phyloP scores from a whole-genome alignment of 106 monocot genomes.

The Xerophyta viscosa region DNA sequence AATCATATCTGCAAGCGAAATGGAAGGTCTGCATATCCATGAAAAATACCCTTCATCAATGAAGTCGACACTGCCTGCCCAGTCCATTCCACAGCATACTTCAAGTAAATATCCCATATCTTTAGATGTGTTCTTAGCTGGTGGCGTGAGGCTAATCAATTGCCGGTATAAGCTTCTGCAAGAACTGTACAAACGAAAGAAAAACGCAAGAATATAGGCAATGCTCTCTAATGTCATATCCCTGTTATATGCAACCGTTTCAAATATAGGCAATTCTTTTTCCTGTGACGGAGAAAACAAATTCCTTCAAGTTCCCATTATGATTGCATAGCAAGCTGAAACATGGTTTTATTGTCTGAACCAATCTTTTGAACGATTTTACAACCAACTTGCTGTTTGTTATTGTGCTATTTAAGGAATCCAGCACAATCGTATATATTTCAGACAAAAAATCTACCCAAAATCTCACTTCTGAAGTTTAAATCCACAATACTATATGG shows the following conservation, averaged over 20 bases:
- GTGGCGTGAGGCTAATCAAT: constrained; percentile 64
- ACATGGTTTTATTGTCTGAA: constrained; percentile 28
- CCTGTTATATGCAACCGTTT: constrained; percentile 12
- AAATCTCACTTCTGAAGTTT: constrained; percentile 30
- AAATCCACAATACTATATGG: constrained; percentile 7
- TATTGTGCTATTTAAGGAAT: constrained; percentile 56
- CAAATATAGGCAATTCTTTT: constrained; percentile 17
- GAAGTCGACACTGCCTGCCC: constrained; percentile 31
- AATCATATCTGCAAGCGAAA: constrained; percentile 46
- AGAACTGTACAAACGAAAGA: constrained; percentile 70
- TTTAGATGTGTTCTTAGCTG: constrained; percentile 51
- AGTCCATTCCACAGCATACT: constrained; percentile 37
- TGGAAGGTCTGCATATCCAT: constrained; percentile 47
- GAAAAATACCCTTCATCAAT: constrained; percentile 62
- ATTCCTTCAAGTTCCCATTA: constrained; percentile 23
- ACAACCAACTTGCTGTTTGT: constrained; percentile 67
- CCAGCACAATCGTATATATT: constrained; percentile 48
- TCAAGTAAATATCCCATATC: constrained; percentile 43
- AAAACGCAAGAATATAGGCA: constrained; percentile 60
- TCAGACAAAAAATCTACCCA: constrained; percentile 66
- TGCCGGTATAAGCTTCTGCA: constrained; percentile 67
- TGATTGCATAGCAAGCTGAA: constrained; percentile 41
- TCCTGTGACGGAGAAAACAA: constrained; percentile 41
- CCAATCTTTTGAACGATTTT: constrained; percentile 46
- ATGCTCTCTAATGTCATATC: constrained; percentile 4